phyloP scores from a whole-genome alignment of 2,329 filamentous ascomycete species.

The Paraphaeosphaeria minitans region DNA sequence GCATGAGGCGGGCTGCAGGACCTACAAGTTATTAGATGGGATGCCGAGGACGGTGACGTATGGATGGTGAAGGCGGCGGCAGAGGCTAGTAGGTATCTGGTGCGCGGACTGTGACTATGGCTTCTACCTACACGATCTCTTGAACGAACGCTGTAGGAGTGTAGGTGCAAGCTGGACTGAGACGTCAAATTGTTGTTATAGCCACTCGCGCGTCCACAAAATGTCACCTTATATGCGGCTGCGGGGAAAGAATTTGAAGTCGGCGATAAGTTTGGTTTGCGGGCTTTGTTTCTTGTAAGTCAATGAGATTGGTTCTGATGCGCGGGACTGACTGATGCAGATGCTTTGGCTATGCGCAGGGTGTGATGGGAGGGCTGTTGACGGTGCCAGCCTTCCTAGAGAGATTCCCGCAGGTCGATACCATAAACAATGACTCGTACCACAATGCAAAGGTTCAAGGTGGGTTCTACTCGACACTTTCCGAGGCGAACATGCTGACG shows the following conservation, averaged over 20 bases:
- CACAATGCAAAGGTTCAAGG: conserved; percentile 34
- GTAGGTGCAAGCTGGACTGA: not conserved
- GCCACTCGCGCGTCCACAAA: not conserved
- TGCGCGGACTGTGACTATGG: too few relatives aligned
- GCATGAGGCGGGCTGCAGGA: not conserved
- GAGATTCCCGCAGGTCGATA: conserved; percentile 34
- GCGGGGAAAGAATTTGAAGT: conserved; percentile 6
- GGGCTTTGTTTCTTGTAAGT: conserved; percentile 17
- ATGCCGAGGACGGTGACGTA: conserved; percentile 7
- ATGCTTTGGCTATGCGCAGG: conserved; percentile 66
- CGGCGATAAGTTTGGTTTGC: conserved; percentile 12
- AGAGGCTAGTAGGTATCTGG: too few relatives aligned
- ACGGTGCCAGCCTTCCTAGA: conserved; percentile 67
- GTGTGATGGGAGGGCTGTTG: conserved; percentile 71
- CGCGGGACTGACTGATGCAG: conserved; percentile 23
- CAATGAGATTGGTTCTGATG: not conserved
- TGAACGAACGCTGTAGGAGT: too few relatives aligned
- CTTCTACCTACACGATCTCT: too few relatives aligned
- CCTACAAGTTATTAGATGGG: conserved; percentile 1
- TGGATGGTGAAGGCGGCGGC: not conserved
- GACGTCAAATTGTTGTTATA: not conserved
- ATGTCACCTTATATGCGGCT: conserved; percentile 11
- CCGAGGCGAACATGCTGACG: not conserved
- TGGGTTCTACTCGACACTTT: conserved; percentile 4
- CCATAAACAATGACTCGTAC: conserved; percentile 24